These are phyloP conservation scores for Penicillium sp. DNA, from an alignment of 2,329 filamentous ascomycete genomes.

Conservation along the genomic window DNA sequence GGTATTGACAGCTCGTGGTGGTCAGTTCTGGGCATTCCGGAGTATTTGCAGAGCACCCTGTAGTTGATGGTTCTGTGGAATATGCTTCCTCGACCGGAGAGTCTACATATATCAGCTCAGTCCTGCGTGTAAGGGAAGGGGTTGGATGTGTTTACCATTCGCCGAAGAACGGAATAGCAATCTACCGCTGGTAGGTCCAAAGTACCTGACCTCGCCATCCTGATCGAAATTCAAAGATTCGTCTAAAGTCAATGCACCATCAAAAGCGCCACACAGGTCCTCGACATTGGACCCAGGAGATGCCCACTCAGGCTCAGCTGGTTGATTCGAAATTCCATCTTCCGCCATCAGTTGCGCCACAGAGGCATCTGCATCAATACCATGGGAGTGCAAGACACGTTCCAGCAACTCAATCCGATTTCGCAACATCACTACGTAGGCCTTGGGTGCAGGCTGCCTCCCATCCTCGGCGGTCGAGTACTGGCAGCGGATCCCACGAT, in stretches of 20 bases:
- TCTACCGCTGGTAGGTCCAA: slow-evolving; percentile 43
- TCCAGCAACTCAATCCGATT: slow-evolving; percentile 39
- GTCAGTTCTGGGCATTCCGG: background rate
- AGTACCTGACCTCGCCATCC: slow-evolving; percentile 42
- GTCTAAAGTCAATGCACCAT: slow-evolving; percentile 40
- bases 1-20: background rate
- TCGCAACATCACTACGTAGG: slow-evolving; percentile 41
- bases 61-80: slow-evolving; percentile 11
- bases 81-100: slow-evolving; percentile 9
- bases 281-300: slow-evolving; percentile 14
- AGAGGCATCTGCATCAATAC: slow-evolving; percentile 35
- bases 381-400: slow-evolving; percentile 31
- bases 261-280: slow-evolving; percentile 29
- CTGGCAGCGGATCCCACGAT: slow-evolving; percentile 34
- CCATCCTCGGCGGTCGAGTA: slow-evolving; percentile 39
- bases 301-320: background rate
- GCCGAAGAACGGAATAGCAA: slow-evolving; percentile 33
- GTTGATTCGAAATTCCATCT: slow-evolving; percentile 4
- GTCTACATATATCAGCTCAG: slow-evolving; percentile 11
- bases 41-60: background rate
- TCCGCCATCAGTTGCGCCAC: slow-evolving; percentile 19
- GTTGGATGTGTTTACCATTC: slow-evolving; percentile 12
- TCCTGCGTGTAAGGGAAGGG: background rate
- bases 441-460: slow-evolving; percentile 40
- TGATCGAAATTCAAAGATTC: slow-evolving; percentile 42